Percentiles rank a stretch among this genome's conserved stretches.
Evolutionary conservation across 768 basidiomycete species (phyloP).

Genomic region (Glaciozyma martinii): DNA sequence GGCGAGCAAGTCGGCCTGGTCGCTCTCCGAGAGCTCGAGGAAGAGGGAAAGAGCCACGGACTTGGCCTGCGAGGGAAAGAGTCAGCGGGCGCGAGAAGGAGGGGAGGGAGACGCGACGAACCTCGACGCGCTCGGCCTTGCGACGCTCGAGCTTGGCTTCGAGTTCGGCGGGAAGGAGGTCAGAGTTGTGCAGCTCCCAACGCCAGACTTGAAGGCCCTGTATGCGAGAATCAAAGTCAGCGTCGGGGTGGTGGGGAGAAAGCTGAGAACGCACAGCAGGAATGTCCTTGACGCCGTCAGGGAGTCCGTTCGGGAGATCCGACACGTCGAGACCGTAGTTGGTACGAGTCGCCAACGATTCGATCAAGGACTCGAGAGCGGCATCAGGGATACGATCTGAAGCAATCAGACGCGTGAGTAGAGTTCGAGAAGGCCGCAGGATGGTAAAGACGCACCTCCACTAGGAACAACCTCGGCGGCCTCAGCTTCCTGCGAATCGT

Average conservation of each 20-base stretch:
- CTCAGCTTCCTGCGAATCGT: conserved; percentile 21
- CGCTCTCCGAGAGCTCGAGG: conserved; percentile 51
- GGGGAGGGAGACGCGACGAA: conserved; percentile 36
- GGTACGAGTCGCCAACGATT: conserved; percentile 53
- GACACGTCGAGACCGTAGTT: conserved; percentile 67
- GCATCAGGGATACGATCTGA: conserved; percentile 45
- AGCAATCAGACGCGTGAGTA: not conserved
- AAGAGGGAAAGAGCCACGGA: conserved; percentile 48
- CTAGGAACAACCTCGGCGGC: not conserved
- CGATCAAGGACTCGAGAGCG: conserved; percentile 58
- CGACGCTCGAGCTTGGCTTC: conserved; percentile 56
- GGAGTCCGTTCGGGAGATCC: conserved; percentile 16
- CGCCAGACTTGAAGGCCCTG: conserved; percentile 62
- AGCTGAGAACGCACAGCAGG: conserved; percentile 43
- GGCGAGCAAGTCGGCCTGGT: conserved; percentile 46
- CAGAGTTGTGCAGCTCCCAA: conserved; percentile 67
- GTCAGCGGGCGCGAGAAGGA: conserved; percentile 52
- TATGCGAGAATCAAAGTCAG: not conserved
- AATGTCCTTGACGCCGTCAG: conserved; percentile 18
- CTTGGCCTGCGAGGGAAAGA: conserved; percentile 7
- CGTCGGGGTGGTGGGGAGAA: conserved; percentile 42
- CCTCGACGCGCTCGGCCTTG: conserved; percentile 58
- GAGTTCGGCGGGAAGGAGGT: conserved; percentile 60
- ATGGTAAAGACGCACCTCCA: not conserved
- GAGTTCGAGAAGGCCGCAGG: not conserved